A percentile compares a stretch with the other conserved stretches of the same genome.
These are phyloP conservation scores for Saccharomyces cerevisiae DNA, from an alignment of 805 yeast genomes.

Conservation along the genomic window DNA sequence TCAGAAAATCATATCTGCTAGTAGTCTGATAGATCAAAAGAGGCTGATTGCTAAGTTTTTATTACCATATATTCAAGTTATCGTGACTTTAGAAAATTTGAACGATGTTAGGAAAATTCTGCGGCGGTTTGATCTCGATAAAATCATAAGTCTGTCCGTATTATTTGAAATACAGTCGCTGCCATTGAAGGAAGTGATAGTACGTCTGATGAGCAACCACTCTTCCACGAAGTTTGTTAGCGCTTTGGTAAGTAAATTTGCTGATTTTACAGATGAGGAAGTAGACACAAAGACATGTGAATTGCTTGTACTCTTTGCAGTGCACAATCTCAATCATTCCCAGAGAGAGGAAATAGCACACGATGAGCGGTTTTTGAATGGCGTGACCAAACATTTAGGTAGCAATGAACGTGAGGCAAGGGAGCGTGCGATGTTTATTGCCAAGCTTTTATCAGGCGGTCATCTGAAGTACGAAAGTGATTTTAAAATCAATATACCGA, in stretches of 20 bases:
- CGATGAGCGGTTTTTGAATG: conserved; percentile 17
- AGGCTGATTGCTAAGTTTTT: conserved; percentile 12
- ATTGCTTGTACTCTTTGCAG: conserved; percentile 13
- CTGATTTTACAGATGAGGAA: conserved; percentile 3
- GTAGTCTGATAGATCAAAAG: conserved; percentile 11
- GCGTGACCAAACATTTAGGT: conserved; percentile 23
- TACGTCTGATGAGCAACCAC: conserved; percentile 1
- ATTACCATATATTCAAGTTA: conserved; percentile 15
- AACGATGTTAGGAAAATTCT: conserved; percentile 8
- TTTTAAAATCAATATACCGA: conserved; percentile 17
- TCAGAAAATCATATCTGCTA: conserved; percentile 4
- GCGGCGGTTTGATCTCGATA: conserved; percentile 6
- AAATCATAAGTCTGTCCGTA: conserved; percentile 5
- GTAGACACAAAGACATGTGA: conserved; percentile 19
- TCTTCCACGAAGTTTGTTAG: background rate
- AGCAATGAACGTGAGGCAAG: conserved; percentile 17
- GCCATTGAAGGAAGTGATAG: conserved; percentile 11
- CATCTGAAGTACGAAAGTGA: conserved; percentile 25
- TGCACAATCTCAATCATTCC: conserved; percentile 2
- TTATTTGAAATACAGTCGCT: conserved; percentile 11
- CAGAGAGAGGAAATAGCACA: conserved; percentile 11
- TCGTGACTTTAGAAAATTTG: conserved; percentile 4
- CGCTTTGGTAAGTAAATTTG: conserved; percentile 6
- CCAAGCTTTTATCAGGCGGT: conserved; percentile 22
- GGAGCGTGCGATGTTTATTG: conserved; percentile 31